Evolutionary conservation across 2,329 filamentous ascomycete genomes (phyloP).

Genomic region (Talaromyces atroroseus): DNA sequence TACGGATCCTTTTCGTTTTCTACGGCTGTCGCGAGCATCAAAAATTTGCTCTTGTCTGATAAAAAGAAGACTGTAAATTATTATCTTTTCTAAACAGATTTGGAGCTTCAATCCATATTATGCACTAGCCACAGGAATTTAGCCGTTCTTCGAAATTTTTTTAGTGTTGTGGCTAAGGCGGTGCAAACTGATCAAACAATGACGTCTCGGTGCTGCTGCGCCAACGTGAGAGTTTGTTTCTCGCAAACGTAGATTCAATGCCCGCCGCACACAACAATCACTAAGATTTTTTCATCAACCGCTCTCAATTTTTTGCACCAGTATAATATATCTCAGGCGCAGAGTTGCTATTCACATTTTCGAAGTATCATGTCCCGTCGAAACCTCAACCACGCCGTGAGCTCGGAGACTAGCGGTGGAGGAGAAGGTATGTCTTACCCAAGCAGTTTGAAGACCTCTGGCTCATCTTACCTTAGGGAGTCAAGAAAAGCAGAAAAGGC

Average conservation of each 20-base stretch:
- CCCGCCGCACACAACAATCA: background rate
- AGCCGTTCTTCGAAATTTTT: background rate
- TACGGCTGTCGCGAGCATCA: slow-evolving; percentile 32
- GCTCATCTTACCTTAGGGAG: slow-evolving; percentile 24
- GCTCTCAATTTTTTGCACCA: background rate
- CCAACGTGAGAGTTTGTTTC: background rate
- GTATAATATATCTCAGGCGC: background rate
- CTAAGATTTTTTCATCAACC: background rate
- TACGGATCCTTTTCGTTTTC: slow-evolving; percentile 34
- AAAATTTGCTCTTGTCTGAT: slow-evolving; percentile 28
- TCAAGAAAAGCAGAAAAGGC: slow-evolving; percentile 46
- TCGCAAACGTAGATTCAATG: slow-evolving; percentile 1
- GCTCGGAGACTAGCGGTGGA: slow-evolving; percentile 24
- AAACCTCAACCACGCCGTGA: slow-evolving; percentile 24
- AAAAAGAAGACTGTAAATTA: slow-evolving; percentile 20
- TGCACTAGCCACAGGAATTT: slow-evolving; percentile 9
- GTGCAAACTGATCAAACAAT: slow-evolving; percentile 22
- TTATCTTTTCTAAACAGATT: background rate
- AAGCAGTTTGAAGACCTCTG: slow-evolving; percentile 6
- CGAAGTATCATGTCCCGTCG: slow-evolving; percentile 35
- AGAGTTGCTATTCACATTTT: background rate
- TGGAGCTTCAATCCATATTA: background rate
- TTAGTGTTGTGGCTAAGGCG: slow-evolving; percentile 10
- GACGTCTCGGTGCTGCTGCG: slow-evolving; percentile 25
- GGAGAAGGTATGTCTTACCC: slow-evolving; percentile 22